Evolutionary conservation across 352 stramenopile genomes (phyloP), one percentile per base, ranked within the genome.

Genomic region (Globisporangium acanthophoron): DNA sequence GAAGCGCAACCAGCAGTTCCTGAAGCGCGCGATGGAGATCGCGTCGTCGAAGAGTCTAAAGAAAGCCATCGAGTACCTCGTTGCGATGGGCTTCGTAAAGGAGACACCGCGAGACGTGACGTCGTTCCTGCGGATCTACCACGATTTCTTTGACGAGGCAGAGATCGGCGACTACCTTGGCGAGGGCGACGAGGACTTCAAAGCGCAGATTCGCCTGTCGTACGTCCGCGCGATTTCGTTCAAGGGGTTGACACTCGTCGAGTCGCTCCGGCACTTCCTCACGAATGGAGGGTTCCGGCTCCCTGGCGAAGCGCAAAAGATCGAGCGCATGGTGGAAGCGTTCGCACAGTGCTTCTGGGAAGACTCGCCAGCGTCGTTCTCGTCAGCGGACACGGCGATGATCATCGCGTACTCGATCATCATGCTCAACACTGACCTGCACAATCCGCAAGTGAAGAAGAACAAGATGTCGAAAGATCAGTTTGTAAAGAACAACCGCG

Each of bases 341-440:
- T 99, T 99, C 65, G 86, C 92, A 0, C 94, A 99, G 65, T 99
- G 96, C 67, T 99, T 98, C 67, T 99, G 86, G 78, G 91, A 99
- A 68, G 97, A 99, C 65, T 98, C 76, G 0, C 69, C 68, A 3
- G 58, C 67, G 0, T 74, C 78, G 5, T 93, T 94, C 55, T 87
- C 80, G 1, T 92, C 79, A 4, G 75, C 82, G 0, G 85, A 96
- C 49, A 95, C 86, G 20, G 82, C 85, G 13, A 94, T 96, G 85
- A 92, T 96, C 50, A 82, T 96, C n/a, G 83, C 86, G 13, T 96
- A 96, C 51, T 96, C 88, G 12, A 93, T 93, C 51, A 95, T 96
- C 49, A 96, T 96, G 86, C 69, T 96, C 8, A 96, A 96, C 60
- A 96, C 88, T 0, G 88, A 96, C 58, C 60, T 95, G 40, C 86